Evolutionary conservation across 331 rosid species (phyloP).

Genomic region (Malus hybrid): DNA sequence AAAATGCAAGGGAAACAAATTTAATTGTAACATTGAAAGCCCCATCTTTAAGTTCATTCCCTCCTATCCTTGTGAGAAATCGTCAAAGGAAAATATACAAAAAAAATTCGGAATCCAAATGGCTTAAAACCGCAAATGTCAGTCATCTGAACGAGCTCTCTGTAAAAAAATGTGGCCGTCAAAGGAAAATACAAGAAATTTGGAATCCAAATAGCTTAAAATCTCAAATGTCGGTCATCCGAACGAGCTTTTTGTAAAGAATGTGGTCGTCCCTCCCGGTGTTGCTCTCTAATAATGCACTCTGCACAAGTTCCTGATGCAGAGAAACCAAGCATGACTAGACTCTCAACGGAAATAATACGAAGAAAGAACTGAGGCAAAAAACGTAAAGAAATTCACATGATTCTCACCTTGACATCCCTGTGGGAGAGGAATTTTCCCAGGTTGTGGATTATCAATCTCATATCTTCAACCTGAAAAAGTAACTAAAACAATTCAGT

Average conservation of each 20-base stretch:
- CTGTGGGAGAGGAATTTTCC: constrained; percentile 87
- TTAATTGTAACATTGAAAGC: background rate
- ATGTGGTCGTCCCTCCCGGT: constrained; percentile 90
- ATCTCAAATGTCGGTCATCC: constrained; percentile 47
- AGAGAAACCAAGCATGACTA: constrained; percentile 7
- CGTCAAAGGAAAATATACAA: background rate
- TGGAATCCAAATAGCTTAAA: background rate
- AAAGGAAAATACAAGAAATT: background rate
- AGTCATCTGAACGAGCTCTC: constrained; percentile 67
- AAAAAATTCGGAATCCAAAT: background rate
- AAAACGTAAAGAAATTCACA: background rate
- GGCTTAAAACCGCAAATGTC: constrained; percentile 30
- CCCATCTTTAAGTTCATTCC: background rate
- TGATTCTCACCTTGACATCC: constrained; percentile 81
- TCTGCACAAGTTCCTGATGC: constrained; percentile 90
- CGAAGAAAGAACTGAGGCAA: background rate
- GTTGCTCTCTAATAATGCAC: constrained; percentile 92
- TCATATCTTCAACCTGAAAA: constrained; percentile 91
- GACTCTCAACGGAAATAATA: background rate
- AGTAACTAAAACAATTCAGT: constrained; percentile 3
- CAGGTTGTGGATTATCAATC: constrained; percentile 65
- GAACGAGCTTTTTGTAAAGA: constrained; percentile 78
- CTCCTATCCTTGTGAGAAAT: background rate
- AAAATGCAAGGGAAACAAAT: background rate
- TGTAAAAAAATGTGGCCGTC: constrained; percentile 76